Evolutionary conservation across 306 rosid species (phyloP), one percentile per base, ranked within the genome.

Genomic region (Cucurbita maxima): DNA sequence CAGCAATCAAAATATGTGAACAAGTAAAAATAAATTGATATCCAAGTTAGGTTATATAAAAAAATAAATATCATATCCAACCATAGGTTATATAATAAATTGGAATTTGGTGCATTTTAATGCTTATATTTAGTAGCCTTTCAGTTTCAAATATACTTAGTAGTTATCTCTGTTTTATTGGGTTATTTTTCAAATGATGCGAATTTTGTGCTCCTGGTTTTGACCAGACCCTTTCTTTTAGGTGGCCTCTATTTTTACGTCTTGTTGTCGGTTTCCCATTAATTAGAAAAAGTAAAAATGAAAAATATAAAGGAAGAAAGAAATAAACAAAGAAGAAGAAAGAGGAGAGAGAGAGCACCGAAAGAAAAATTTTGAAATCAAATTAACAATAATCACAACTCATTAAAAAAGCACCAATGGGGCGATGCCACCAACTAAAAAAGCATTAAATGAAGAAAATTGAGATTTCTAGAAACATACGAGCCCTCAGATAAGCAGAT

Each of bases 401-500:
- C 66, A 6, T 34, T 59, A 64, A 64, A 43, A 64, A 2, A 43
- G 1, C 66, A 12, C 22, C 50, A 19, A 66, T 25, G 38, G 10
- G 25, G 16, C 37, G 18, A 45, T 66, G 53, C 30, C 45, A 71
- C 55, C 64, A 58, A 19, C 37, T 18, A 25, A 43, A 5, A 20
- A 71, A 61, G 40, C 37, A 58, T 18, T 69, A 62, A 51, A 58
- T 20, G 47, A 61, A 81, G 41, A 79, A 53, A 52, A 75, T 20
- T 60, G 22, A 76, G 62, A 80, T 5, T 66, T 66, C 55, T 12
- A 68, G 57, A 8, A 68, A 67, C 81, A 86, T 79, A 94, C 99
- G 91, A 77, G 79, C 76, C 68, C 85, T 82, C 71, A 94, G 85
- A 82, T 85, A 82, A 78, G 87, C 83, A 40, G 85, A 79, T 67